A percentile compares a stretch with the other conserved stretches of the same genome.
These are phyloP conservation scores for Cladosporium sp. DNA, from an alignment of 2,329 filamentous ascomycete species.

Conservation along the genomic window DNA sequence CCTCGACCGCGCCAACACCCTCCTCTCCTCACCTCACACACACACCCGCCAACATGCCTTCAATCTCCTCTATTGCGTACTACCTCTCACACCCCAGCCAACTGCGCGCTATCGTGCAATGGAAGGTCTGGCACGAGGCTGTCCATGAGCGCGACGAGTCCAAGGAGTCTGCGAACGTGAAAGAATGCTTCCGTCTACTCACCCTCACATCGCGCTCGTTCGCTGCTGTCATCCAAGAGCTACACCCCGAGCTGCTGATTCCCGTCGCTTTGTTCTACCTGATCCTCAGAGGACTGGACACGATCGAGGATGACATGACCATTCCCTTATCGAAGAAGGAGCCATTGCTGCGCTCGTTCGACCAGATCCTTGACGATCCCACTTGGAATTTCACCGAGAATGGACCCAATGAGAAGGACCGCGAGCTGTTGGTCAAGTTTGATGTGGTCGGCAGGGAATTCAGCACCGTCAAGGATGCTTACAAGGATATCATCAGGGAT, in stretches of 20 bases:
- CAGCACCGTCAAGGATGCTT: constrained; percentile 81
- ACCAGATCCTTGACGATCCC: constrained; percentile 74
- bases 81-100: constrained; percentile 38
- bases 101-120: constrained; percentile 42
- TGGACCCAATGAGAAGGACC: constrained; percentile 89
- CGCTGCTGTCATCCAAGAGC: constrained; percentile 86
- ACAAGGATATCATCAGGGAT: constrained; percentile 84
- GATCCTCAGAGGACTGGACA: constrained; percentile 86
- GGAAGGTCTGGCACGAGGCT: constrained; percentile 91
- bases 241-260: constrained; percentile 89
- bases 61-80: constrained; percentile 34
- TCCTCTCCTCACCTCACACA: neutral
- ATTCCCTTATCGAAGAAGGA: constrained; percentile 80
- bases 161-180: constrained; percentile 72
- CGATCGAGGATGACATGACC: constrained; percentile 99
- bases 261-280: constrained; percentile 93
- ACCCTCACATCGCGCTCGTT: constrained; percentile 91
- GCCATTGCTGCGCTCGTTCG: constrained; percentile 79
- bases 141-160: constrained; percentile 78
- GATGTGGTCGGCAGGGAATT: constrained; percentile 83
- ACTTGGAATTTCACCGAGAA: constrained; percentile 90
- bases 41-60: constrained; percentile 32
- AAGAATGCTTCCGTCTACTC: constrained; percentile 83
- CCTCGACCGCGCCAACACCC: neutral
- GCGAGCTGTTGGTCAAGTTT: constrained; percentile 89